A percentile compares a stretch with the other conserved stretches of the same genome.
These are phyloP conservation scores for Naegleria gruberi DNA, from an alignment of 208 protist species.

Conservation along the genomic window DNA sequence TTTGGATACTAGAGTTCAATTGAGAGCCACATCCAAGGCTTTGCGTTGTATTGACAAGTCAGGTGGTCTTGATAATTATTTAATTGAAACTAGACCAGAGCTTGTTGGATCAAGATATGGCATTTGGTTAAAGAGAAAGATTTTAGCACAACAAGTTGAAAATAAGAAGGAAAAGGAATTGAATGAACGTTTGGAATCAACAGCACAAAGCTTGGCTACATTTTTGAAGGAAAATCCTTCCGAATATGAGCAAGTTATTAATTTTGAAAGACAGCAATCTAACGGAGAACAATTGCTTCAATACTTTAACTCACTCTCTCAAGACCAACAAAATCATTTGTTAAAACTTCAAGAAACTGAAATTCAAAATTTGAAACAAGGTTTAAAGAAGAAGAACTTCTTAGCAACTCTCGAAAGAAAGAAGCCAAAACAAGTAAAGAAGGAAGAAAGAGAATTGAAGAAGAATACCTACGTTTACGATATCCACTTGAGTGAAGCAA, in stretches of 20 bases:
- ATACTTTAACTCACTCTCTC: neutral
- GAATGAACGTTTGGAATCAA: neutral
- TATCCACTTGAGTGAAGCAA: neutral
- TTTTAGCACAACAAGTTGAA: neutral
- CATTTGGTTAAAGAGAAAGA: neutral
- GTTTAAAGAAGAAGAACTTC: neutral
- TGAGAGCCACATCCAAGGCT: neutral
- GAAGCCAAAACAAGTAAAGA: neutral
- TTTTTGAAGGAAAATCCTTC: neutral
- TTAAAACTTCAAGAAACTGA: neutral
- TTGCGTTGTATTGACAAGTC: neutral
- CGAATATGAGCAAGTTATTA: neutral
- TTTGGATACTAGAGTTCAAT: slow-evolving; percentile 1
- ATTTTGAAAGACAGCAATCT: neutral
- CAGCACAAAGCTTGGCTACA: neutral
- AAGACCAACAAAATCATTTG: neutral
- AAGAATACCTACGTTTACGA: neutral
- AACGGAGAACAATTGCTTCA: neutral
- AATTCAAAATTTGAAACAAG: neutral
- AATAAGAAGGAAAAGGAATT: neutral
- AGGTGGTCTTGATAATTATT: neutral
- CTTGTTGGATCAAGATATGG: neutral
- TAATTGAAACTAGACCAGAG: neutral
- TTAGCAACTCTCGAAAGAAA: neutral
- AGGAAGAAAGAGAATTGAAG: neutral